Conservation (phyloP, 306 rosid genomes). For the Cicer judaicum region DNA sequence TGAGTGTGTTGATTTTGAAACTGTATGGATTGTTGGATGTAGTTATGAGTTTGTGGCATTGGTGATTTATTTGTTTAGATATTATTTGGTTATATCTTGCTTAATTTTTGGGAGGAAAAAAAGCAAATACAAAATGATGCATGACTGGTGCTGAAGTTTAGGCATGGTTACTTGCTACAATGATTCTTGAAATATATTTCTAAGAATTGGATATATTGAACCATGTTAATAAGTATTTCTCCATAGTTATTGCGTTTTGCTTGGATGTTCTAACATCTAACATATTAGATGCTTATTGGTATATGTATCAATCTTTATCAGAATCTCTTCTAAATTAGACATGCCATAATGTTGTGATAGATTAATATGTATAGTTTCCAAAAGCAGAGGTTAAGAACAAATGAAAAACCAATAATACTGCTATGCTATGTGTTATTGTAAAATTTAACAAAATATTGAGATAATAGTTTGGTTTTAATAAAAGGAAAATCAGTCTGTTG, state of each 20-base stretch:
- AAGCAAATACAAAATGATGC: not conserved
- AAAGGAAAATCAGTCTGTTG: not conserved
- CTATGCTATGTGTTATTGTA: not conserved
- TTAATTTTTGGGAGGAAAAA: not conserved
- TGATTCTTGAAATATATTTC: too few species aligned
- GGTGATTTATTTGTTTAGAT: too few species aligned
- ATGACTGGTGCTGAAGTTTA: not conserved
- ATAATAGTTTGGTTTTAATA: not conserved
- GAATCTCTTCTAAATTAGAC: not conserved
- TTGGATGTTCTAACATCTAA: too few species aligned
- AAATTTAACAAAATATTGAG: not conserved
- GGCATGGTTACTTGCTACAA: not conserved
- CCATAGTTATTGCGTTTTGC: too few species aligned
- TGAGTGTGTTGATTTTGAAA: not conserved
- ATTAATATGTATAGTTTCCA: not conserved
- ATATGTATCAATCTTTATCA: not conserved
- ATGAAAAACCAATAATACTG: not conserved
- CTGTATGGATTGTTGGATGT: not conserved
- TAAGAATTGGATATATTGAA: too few species aligned
- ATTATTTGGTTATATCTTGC: not conserved
- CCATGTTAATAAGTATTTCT: too few species aligned
- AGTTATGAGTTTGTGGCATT: not conserved
- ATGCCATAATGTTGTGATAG: not conserved
- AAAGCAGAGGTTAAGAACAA: not conserved
- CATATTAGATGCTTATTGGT: not conserved